Percentiles rank a stretch among this genome's conserved stretches.
Evolutionary conservation across 495 filamentous ascomycete species (phyloP).

Genomic region (Astrocystis sublimbata): DNA sequence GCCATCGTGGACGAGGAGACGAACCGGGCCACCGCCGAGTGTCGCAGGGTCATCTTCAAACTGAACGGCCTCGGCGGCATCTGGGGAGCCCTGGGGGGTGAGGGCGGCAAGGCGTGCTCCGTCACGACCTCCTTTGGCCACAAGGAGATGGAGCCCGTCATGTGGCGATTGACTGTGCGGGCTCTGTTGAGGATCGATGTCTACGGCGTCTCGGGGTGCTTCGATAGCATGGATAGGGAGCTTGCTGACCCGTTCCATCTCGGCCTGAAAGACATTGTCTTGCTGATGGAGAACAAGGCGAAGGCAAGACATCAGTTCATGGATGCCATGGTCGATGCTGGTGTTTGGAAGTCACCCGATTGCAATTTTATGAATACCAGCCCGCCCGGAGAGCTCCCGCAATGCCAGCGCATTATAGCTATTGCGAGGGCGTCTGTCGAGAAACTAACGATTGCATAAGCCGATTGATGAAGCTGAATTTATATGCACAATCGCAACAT

Average conservation of each 20-base stretch:
- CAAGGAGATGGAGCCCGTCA: slow-evolving; percentile 43
- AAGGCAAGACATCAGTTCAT: slow-evolving; percentile 40
- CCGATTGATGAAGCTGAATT: too few relatives aligned
- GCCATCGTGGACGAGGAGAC: slow-evolving; percentile 47
- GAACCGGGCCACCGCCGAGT: slow-evolving; percentile 36
- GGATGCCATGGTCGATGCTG: slow-evolving; percentile 37
- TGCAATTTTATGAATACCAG: slow-evolving; percentile 19
- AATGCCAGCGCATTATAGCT: slow-evolving; percentile 50
- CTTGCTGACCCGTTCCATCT: slow-evolving; percentile 25
- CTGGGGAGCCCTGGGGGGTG: slow-evolving; percentile 33
- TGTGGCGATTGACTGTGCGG: slow-evolving; percentile 53
- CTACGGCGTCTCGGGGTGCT: slow-evolving; percentile 45
- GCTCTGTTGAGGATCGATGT: slow-evolving; percentile 55
- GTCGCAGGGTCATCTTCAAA: slow-evolving; percentile 44
- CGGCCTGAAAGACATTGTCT: slow-evolving; percentile 55
- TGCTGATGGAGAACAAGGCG: slow-evolving; percentile 50
- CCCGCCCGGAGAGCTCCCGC: slow-evolving; percentile 29
- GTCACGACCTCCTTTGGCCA: slow-evolving; percentile 26
- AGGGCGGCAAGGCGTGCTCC: slow-evolving; percentile 23
- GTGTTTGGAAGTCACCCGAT: slow-evolving; percentile 21
- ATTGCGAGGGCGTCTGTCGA: slow-evolving; percentile 52
- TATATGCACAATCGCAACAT: too few relatives aligned
- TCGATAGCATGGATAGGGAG: background rate
- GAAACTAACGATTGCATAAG: slow-evolving; percentile 49
- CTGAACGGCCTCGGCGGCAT: slow-evolving; percentile 49